phyloP scores from a whole-genome alignment of 2,329 filamentous ascomycete species.

The Trichoderma atrobrunneum region DNA sequence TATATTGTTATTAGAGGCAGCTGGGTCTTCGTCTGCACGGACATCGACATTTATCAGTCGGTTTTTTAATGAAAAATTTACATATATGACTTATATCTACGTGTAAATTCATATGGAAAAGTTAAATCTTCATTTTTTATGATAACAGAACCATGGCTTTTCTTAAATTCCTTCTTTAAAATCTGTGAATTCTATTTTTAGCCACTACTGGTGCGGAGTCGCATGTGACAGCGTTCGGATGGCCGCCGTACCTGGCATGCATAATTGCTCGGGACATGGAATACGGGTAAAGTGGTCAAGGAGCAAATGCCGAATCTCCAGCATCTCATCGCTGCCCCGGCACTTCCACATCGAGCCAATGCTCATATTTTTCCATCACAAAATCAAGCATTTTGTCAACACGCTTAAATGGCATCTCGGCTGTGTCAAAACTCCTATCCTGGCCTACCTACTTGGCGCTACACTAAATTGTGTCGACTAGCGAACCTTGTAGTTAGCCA shows the following conservation, averaged over 20 bases:
- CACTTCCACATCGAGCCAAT: background rate
- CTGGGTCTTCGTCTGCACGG: background rate
- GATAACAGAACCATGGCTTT: background rate
- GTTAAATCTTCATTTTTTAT: background rate
- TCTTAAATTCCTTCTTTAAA: background rate
- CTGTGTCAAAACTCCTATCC: background rate
- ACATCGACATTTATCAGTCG: background rate
- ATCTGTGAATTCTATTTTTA: background rate
- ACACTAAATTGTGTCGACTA: conserved; percentile 12
- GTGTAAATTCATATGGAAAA: background rate
- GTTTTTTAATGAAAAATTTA: background rate
- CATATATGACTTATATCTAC: background rate
- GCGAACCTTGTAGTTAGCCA: background rate
- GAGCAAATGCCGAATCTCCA: background rate
- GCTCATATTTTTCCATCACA: background rate
- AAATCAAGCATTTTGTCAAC: background rate
- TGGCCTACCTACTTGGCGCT: conserved; percentile 8
- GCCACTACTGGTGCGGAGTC: background rate
- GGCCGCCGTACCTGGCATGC: background rate
- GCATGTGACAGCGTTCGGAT: background rate
- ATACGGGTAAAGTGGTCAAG: background rate
- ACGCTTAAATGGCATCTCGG: background rate
- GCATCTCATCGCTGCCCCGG: background rate
- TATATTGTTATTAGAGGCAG: background rate
- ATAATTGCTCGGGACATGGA: background rate